Evolutionary conservation across 2,329 filamentous ascomycete species (phyloP), one percentile per base, ranked within the genome.

Genomic region (Tetracladium maxilliforme): DNA sequence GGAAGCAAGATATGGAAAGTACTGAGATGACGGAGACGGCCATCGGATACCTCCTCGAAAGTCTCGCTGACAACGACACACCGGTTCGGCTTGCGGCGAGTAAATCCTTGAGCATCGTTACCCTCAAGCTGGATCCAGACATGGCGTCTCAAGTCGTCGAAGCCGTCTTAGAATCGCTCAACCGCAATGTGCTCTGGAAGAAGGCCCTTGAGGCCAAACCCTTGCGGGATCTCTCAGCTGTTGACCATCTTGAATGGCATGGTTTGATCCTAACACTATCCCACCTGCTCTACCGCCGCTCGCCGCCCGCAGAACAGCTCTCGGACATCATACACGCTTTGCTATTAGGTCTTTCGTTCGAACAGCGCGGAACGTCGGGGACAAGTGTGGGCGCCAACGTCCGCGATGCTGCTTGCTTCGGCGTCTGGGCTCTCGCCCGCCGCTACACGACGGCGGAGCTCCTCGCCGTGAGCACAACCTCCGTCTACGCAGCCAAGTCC

Each of bases 381-480:
- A 72, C 67, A 9, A 86, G 82, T 4, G 61, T 87, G 8, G 90
- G 90, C 3, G 77, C 81, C 2, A 93, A 92, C 38, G 86, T 98
- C 10, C 71, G 90, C 23, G 90, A 98, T 53, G 87, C 90, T 9
- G 83, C 90, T 4, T 94, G 86, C 45, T 98, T 95, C 45, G 90
- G 90, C 6, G 76, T 95, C 14, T 98, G 90, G 90, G 79, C 86
- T 2, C 49, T 95, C 6, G 82, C 87, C 13, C 68, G 90, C 28
- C 75, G 87, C 27, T 98, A 95, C 40, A 73, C 70, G 2, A 93
- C 84, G 0, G 43, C 57, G 1, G 87, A 95, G 46, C 61, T 95
- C 6, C 58, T 77, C 8, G 57, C 58, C 0, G 64, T 92, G 2
- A 55, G 68, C 2, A 56, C 56, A 3, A 29, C 32, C 10, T 29